Percentiles rank a stretch among this genome's conserved stretches.
Evolutionary conservation across 2,329 filamentous ascomycete genomes (phyloP).

Genomic region (Colletotrichum phormii): DNA sequence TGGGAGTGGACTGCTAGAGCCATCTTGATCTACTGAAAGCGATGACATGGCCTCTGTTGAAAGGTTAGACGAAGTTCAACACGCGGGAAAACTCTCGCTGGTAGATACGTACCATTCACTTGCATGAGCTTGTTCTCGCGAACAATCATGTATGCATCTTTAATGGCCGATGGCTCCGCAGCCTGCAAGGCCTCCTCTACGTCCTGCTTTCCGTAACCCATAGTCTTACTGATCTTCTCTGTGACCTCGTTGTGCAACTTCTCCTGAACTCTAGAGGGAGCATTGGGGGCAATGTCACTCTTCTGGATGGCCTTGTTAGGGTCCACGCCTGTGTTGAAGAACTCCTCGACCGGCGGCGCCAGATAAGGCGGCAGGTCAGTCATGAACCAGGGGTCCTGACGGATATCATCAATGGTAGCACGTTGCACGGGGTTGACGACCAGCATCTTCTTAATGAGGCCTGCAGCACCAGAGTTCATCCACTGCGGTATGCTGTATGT

Average conservation of each 20-base stretch:
- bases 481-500: constrained; percentile 94
- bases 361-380: constrained; percentile 89
- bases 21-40: constrained; percentile 48
- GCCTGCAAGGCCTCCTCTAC: constrained; percentile 94
- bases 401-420: constrained; percentile 93
- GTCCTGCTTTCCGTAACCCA: constrained; percentile 96
- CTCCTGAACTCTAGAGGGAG: constrained; percentile 83
- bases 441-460: constrained; percentile 91
- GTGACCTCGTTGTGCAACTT: constrained; percentile 93
- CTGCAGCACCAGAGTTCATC: constrained; percentile 85
- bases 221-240: constrained; percentile 95
- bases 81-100: neutral
- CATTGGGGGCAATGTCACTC: constrained; percentile 82
- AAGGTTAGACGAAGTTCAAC: neutral
- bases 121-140: constrained; percentile 98
- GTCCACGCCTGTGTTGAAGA: constrained; percentile 93
- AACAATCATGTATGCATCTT: constrained; percentile 98
- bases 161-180: constrained; percentile 96
- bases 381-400: constrained; percentile 93
- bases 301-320: constrained; percentile 91
- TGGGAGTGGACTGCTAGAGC: constrained; percentile 59
- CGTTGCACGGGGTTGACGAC: constrained; percentile 95
- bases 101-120: constrained; percentile 74
- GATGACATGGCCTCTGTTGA: constrained; percentile 44
- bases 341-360: constrained; percentile 88